phyloP scores from a whole-genome alignment of 768 basidiomycete species.

The Coprinopsis cinerea region DNA sequence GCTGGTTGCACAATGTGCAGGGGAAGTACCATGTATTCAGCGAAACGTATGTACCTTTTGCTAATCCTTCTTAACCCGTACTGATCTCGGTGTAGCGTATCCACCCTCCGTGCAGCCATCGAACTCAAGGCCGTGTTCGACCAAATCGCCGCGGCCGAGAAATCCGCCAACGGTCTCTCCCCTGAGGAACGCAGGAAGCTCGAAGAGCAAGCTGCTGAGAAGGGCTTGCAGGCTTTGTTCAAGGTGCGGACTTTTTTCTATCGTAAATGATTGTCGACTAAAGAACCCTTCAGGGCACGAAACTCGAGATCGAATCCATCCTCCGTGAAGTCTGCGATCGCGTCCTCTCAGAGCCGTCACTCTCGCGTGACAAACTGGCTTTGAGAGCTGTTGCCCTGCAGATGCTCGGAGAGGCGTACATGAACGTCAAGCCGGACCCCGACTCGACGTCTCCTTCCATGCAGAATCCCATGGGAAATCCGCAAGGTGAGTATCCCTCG shows the following conservation, averaged over 20 bases:
- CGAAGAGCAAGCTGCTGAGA: conserved; percentile 91
- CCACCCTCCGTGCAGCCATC: conserved; percentile 79
- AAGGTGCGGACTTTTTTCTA: conserved; percentile 47
- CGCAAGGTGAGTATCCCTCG: background rate
- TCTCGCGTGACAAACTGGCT: conserved; percentile 53
- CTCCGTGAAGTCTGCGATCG: conserved; percentile 85
- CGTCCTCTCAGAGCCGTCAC: conserved; percentile 53
- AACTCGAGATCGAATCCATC: conserved; percentile 87
- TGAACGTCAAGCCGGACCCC: conserved; percentile 61
- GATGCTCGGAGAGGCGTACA: conserved; percentile 78
- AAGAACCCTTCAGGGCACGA: conserved; percentile 61
- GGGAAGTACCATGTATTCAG: conserved; percentile 92
- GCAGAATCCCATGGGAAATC: conserved; percentile 2
- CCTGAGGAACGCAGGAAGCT: conserved; percentile 77
- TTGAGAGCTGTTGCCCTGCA: conserved; percentile 79
- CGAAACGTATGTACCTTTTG: conserved; percentile 63
- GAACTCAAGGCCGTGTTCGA: conserved; percentile 89
- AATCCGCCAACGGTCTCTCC: conserved; percentile 62
- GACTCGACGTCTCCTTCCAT: conserved; percentile 15
- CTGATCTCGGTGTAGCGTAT: conserved; percentile 45
- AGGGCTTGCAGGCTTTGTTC: conserved; percentile 85
- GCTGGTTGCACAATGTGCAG: conserved; percentile 90
- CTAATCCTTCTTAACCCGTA: conserved; percentile 6
- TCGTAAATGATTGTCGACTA: no score
- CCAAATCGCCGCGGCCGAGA: conserved; percentile 87